Evolutionary conservation across 495 filamentous ascomycete genomes (phyloP).

Genomic region (Letharia columbiana): DNA sequence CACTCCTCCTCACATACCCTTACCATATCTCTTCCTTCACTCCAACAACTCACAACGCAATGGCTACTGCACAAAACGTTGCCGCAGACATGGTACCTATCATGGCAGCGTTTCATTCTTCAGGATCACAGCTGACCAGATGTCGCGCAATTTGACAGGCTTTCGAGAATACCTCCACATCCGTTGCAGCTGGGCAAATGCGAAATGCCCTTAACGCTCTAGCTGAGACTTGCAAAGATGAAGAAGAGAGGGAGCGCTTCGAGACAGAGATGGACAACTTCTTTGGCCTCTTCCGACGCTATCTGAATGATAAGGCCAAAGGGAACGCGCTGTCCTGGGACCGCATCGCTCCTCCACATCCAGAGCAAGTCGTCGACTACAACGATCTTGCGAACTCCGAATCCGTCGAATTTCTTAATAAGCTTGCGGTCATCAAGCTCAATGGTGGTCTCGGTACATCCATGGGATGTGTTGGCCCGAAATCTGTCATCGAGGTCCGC

Average conservation of each 20-base stretch:
- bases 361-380: constrained; percentile 90
- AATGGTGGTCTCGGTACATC: constrained; percentile 99
- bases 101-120: constrained; percentile 1
- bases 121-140: constrained; percentile 17
- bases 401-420: constrained; percentile 87
- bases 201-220: constrained; percentile 92
- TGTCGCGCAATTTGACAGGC: constrained; percentile 49
- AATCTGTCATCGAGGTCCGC: constrained; percentile 99
- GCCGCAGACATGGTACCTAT: neutral
- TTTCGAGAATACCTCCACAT: constrained; percentile 98
- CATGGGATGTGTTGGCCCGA: constrained; percentile 98
- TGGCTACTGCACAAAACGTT: neutral
- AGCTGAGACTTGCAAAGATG: constrained; percentile 77
- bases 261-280: constrained; percentile 99
- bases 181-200: constrained; percentile 97
- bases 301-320: constrained; percentile 98
- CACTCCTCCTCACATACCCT: neutral
- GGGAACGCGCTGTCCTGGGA: constrained; percentile 93
- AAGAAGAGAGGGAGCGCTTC: constrained; percentile 77
- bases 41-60: neutral
- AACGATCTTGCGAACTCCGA: constrained; percentile 73
- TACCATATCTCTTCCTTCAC: neutral
- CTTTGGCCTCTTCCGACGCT: constrained; percentile 94
- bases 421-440: constrained; percentile 97
- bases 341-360: constrained; percentile 84